phyloP scores from a whole-genome alignment of 805 yeast genomes.

The Candida schatavii region DNA sequence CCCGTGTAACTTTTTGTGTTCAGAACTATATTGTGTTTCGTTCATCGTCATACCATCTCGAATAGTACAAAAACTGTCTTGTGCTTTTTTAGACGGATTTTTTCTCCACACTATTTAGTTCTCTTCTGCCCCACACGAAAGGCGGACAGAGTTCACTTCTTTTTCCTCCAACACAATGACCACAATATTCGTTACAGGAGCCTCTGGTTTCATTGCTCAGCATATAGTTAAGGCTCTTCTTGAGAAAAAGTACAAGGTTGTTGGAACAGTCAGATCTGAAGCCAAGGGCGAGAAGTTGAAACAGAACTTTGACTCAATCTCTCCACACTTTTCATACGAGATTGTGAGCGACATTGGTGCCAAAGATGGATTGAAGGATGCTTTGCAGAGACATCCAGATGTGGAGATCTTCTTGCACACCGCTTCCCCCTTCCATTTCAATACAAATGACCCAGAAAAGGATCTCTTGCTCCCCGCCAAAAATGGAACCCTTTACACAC shows the following conservation, averaged over 20 bases:
- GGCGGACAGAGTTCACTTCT: neutral
- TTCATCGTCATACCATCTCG: no score
- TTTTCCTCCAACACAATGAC: neutral
- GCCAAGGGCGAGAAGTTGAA: slow-evolving; percentile 23
- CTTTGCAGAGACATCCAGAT: slow-evolving; percentile 20
- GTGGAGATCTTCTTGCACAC: slow-evolving; percentile 19
- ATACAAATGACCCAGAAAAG: slow-evolving; percentile 14
- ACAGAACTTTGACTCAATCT: slow-evolving; percentile 13
- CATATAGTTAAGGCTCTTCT: slow-evolving; percentile 21
- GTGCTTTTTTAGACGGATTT: neutral
- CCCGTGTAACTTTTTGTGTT: no score
- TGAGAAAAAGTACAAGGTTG: slow-evolving; percentile 19
- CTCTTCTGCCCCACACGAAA: no score
- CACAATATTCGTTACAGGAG: slow-evolving; percentile 28
- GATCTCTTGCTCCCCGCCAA: slow-evolving; percentile 22
- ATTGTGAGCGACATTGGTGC: slow-evolving; percentile 15
- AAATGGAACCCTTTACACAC: slow-evolving; percentile 21
- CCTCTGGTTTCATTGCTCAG: slow-evolving; percentile 32
- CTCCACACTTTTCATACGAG: slow-evolving; percentile 14
- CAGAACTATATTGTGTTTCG: neutral
- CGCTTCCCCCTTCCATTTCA: slow-evolving; percentile 21
- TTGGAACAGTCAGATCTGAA: slow-evolving; percentile 25
- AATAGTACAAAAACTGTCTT: neutral
- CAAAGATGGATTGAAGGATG: slow-evolving; percentile 20
- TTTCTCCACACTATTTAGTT: neutral